Evolutionary conservation across 306 rosid genomes (phyloP).

Genomic region (Benincasa hispida): DNA sequence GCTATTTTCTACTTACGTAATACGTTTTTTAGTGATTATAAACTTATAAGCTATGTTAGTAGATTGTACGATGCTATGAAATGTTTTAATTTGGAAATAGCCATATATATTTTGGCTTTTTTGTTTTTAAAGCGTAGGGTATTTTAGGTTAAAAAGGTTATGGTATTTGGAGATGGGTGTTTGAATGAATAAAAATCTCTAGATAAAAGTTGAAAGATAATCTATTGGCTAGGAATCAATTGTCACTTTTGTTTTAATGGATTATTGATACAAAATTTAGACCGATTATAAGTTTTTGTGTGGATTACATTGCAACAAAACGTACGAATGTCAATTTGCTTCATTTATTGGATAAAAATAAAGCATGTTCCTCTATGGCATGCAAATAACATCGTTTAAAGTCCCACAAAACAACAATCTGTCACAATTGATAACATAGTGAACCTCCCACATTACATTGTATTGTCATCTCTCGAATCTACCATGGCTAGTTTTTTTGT

Average conservation of each 20-base stretch:
- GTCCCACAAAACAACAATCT: not conserved
- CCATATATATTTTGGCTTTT: too few relatives aligned
- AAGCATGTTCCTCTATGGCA: constrained; percentile 1
- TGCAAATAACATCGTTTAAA: not conserved
- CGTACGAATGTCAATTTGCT: not conserved
- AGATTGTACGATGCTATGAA: too few relatives aligned
- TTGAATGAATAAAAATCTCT: too few relatives aligned
- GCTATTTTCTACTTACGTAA: too few relatives aligned
- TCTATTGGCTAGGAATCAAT: too few relatives aligned
- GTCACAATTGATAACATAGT: not conserved
- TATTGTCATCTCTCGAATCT: not conserved
- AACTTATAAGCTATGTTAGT: too few relatives aligned
- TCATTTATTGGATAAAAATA: not conserved
- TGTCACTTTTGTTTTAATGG: not conserved
- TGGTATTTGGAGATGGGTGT: too few relatives aligned
- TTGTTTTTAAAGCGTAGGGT: too few relatives aligned
- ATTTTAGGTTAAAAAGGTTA: too few relatives aligned
- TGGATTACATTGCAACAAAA: not conserved
- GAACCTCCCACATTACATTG: not conserved
- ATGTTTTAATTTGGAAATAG: too few relatives aligned
- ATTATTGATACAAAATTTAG: not conserved
- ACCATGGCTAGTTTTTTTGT: not conserved
- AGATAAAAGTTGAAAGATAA: too few relatives aligned
- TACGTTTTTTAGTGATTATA: too few relatives aligned
- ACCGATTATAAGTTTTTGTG: not conserved